phyloP scores from a whole-genome alignment of 2,329 filamentous ascomycete genomes.

The Botrytis elliptica region DNA sequence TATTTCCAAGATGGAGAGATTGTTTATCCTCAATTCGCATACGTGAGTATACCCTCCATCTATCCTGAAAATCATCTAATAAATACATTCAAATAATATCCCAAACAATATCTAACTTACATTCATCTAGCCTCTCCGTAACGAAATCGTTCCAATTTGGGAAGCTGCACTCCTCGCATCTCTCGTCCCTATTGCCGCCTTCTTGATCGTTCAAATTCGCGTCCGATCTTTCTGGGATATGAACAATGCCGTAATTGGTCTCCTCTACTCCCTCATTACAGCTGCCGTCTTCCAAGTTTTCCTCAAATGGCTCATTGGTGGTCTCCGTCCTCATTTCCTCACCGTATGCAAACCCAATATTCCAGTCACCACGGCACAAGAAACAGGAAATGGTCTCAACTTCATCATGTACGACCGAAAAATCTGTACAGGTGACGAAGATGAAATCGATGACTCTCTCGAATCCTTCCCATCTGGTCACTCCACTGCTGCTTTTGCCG shows the following conservation, averaged over 20 bases:
- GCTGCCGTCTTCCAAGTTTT: slow-evolving; percentile 74
- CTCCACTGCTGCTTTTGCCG: slow-evolving; percentile 70
- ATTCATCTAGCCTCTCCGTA: slow-evolving; percentile 49
- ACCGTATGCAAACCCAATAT: slow-evolving; percentile 63
- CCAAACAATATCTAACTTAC: not conserved
- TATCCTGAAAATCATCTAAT: not conserved
- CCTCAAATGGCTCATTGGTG: slow-evolving; percentile 72
- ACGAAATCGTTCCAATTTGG: slow-evolving; percentile 72
- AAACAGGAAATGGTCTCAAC: slow-evolving; percentile 51
- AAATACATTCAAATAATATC: not conserved
- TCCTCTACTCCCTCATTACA: slow-evolving; percentile 67
- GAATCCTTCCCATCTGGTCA: slow-evolving; percentile 74
- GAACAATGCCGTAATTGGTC: slow-evolving; percentile 69
- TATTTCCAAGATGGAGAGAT: slow-evolving; percentile 65
- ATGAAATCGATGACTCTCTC: slow-evolving; percentile 66
- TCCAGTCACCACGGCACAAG: slow-evolving; percentile 43
- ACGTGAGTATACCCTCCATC: slow-evolving; percentile 46
- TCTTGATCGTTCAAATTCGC: slow-evolving; percentile 65
- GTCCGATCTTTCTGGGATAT: slow-evolving; percentile 67
- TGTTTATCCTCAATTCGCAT: slow-evolving; percentile 69
- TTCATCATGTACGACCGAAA: slow-evolving; percentile 67
- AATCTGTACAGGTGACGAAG: slow-evolving; percentile 65
- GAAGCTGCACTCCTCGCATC: slow-evolving; percentile 63
- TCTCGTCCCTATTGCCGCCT: slow-evolving; percentile 63
- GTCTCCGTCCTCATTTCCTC: slow-evolving; percentile 70